Evolutionary conservation across 1,284 basidiomycete genomes (phyloP), one percentile per base, ranked within the genome.

Genomic region (Sutorius eximius): DNA sequence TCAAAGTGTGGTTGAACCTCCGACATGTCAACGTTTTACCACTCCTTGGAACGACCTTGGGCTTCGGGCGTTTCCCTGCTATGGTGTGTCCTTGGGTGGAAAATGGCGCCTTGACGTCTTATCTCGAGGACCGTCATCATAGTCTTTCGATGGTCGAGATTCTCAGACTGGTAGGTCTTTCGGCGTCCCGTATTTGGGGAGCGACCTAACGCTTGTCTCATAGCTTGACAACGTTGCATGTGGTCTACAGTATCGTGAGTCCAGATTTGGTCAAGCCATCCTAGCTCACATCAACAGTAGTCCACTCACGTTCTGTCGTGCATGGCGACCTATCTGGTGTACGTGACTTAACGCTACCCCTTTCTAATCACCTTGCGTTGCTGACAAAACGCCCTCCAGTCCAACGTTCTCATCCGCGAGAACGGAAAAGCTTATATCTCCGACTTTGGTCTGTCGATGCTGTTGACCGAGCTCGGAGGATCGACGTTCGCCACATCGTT

Each of bases 301-400:
- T 66, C 29, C 64, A 69, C 30, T 65, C n/a, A 1, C 22, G 44
- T 27, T 64, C 54, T 37, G 32, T 68, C 32, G 53, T 68, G n/a
- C 66, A 65, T 5, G 64, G 66, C 1, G 66, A 65, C 24, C 53
- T 66, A 16, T 64, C 65, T 1, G 63, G 65, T 8, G 67, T 67
- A 51, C 3, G 64, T 46, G n/a, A 27, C 22, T n/a, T 33, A 8
- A 13, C n/a, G 0, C 13, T 9, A 10, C 36, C 4, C 5, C 1
- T 4, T 27, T 22, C 6, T 2, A 3, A 10, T 16, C 15, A 37
- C 13, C 10, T 20, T 11, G 10, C 3, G 12, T 5, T 7, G 11
- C 12, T 47, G 15, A 52, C 7, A 22, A 10, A 5, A 10, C 13
- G 11, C n/a, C 16, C 11, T 15, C 20, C 24, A 63, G 61, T 58